Conservation (phyloP, 2,329 filamentous ascomycete genomes). For the Ophiostoma ulmi region DNA sequence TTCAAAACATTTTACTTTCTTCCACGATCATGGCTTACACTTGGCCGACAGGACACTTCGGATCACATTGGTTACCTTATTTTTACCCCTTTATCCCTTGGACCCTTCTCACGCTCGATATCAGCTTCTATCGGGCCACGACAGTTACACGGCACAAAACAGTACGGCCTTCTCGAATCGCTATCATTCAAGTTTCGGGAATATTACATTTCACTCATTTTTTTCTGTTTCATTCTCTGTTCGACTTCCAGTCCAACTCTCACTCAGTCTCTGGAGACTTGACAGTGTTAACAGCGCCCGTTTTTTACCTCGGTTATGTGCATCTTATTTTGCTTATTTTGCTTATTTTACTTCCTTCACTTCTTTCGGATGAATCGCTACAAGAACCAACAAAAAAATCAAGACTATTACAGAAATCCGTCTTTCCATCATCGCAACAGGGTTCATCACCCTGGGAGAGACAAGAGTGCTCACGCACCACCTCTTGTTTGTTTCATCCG, state of each 20-base stretch:
- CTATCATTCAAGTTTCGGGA: not conserved
- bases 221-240: not conserved
- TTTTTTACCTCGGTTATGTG: not conserved
- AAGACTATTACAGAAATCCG: not conserved
- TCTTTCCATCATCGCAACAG: not conserved
- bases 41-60: constrained; percentile 5
- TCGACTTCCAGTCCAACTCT: not conserved
- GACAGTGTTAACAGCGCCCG: not conserved
- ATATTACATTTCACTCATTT: constrained; percentile 13
- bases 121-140: not conserved
- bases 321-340: not conserved
- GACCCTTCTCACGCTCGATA: not conserved
- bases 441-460: constrained; percentile 6
- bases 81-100: not conserved
- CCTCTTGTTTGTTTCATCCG: not conserved
- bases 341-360: not conserved
- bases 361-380: not conserved
- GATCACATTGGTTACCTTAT: not conserved
- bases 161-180: constrained; percentile 7
- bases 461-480: not conserved
- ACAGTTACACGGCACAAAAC: constrained; percentile 15
- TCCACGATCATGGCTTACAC: constrained; percentile 5
- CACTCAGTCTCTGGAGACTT: constrained; percentile 14
- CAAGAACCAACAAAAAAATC: not conserved
- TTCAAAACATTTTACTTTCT: not conserved